Base-by-base conservation (phyloP, 805 yeast genomes). In the Starmerella stigmatis region DNA sequence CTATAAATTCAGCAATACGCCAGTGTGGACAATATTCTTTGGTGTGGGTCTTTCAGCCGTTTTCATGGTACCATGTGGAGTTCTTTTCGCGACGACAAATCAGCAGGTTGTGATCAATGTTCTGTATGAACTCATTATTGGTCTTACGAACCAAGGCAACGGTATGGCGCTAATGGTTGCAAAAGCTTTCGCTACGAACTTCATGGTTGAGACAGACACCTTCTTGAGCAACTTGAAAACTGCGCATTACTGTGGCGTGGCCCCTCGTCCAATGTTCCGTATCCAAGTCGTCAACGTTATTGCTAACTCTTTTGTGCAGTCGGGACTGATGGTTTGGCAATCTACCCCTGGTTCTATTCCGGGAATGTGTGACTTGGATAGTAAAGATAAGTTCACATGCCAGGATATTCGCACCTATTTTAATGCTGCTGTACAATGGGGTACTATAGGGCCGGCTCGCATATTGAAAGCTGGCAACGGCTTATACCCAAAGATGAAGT, bases 11-110 rank as follows among this genome's bases (percentile, higher is more conserved):
- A 61, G 67, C 8, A 63, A 74, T 40, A 73, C 80, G 7, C 80
- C 81, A n/a, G 74, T 75, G 21, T 76, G 81, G 81, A 71, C 74
- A 22, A 64, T 76, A 32, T 71, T 76, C 62, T 68, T 76, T 49
- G 68, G 74, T 5, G 53, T 75, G 29, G 77, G 67, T 21, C 61
- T 76, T 34, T 75, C 74, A 51, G 60, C 70, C 34, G 60, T 71
- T 3, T 74, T 76, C 49, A 63, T 75, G 51, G 63, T 75, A 37
- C 78, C 79, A 31, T 58, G 75, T 30, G 65, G 72, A 15, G 62
- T 72, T 4, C 57, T 76, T 45, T 65, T 61, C 32, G 65, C 78
- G 5, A 66, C 68, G 22, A 74, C 79, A 3, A 76, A 76, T 37
- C 64, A 64, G 44, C 54, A 62, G 10, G 63, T 74, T 44, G 75